A percentile compares a stretch with the other conserved stretches of the same genome.
phyloP scores from a whole-genome alignment of 2,329 filamentous ascomycete species.

The Penicillium sp. region DNA sequence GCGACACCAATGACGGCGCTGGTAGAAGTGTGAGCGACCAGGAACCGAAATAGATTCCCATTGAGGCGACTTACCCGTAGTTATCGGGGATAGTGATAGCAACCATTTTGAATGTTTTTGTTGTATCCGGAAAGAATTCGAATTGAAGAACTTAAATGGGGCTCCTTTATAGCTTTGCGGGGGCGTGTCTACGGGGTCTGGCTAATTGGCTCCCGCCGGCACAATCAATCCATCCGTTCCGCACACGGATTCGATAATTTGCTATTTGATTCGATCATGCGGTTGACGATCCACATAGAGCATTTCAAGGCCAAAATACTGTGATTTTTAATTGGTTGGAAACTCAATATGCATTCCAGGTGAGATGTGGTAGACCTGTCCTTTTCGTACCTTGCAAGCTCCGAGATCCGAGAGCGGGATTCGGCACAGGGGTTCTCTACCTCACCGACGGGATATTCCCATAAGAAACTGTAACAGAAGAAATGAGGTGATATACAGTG shows the following conservation, averaged over 20 bases:
- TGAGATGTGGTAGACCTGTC: background rate
- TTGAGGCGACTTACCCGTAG: conserved; percentile 46
- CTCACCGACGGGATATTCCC: no score
- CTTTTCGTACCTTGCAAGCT: background rate
- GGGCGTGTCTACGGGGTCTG: background rate
- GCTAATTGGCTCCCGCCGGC: conserved; percentile 4
- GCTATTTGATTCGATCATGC: conserved; percentile 1
- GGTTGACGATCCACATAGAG: background rate
- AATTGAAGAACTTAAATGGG: background rate
- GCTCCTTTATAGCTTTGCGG: conserved; percentile 10
- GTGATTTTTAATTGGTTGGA: background rate
- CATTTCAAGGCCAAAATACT: background rate
- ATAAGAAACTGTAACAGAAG: no score
- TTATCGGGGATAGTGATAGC: conserved; percentile 47
- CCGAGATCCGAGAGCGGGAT: background rate
- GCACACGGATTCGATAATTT: background rate
- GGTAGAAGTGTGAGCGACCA: conserved; percentile 4
- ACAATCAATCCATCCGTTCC: conserved; percentile 13
- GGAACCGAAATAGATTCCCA: background rate
- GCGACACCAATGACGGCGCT: conserved; percentile 59
- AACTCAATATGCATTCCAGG: background rate
- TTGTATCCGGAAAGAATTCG: background rate
- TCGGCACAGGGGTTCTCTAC: background rate
- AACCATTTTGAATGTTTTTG: conserved; percentile 32
- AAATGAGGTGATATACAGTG: no score